These are phyloP conservation scores for Leucogyrophana mollusca DNA, from an alignment of 768 basidiomycete genomes.

Conservation along the genomic window DNA sequence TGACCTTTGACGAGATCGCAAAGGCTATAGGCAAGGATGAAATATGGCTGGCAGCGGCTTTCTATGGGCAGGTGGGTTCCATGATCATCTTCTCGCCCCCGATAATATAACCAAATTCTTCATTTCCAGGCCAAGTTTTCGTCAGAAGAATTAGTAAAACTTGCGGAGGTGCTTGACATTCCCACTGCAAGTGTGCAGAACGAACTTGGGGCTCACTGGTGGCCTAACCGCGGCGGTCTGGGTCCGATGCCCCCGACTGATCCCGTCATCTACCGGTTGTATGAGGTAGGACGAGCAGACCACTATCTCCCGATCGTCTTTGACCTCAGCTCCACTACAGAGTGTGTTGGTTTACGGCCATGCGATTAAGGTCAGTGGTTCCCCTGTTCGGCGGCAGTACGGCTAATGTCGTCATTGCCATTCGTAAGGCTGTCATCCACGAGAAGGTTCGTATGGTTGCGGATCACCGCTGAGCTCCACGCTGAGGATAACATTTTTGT, in stretches of 20 bases:
- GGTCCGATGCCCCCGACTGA: slow-evolving; percentile 74
- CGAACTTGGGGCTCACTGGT: slow-evolving; percentile 66
- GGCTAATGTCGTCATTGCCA: neutral
- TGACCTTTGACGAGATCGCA: slow-evolving; percentile 71
- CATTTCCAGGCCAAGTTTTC: slow-evolving; percentile 62
- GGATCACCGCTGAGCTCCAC: no score
- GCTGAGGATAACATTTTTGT: neutral
- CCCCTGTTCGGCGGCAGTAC: neutral
- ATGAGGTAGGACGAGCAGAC: slow-evolving; percentile 56
- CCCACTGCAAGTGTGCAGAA: slow-evolving; percentile 34
- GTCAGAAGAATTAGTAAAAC: slow-evolving; percentile 53
- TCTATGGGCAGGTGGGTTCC: slow-evolving; percentile 69
- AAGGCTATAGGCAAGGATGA: slow-evolving; percentile 69
- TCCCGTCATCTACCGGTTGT: slow-evolving; percentile 79
- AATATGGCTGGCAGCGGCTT: slow-evolving; percentile 79
- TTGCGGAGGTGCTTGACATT: slow-evolving; percentile 52
- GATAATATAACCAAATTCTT: neutral
- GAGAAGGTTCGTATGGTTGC: no score
- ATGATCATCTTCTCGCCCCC: neutral
- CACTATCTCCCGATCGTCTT: no score
- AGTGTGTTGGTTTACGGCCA: slow-evolving; percentile 75
- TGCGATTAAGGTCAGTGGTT: slow-evolving; percentile 62
- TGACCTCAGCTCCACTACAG: slow-evolving; percentile 33
- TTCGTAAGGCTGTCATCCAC: slow-evolving; percentile 62
- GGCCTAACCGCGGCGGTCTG: slow-evolving; percentile 66